Conservation (phyloP, 31 red algal genomes). For the Pterothamnion heteromorphum region DNA sequence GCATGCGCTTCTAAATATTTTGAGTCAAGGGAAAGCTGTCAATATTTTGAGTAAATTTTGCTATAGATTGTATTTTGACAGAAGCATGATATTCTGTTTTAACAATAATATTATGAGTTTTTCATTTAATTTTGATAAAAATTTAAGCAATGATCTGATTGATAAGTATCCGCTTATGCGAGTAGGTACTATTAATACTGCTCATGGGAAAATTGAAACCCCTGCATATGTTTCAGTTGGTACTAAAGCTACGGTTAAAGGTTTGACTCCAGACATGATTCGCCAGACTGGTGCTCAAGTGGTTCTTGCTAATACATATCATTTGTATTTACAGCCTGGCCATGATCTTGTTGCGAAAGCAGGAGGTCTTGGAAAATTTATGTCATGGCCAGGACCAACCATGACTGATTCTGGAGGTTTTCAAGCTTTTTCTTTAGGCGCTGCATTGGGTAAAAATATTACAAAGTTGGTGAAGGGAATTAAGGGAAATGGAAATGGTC, state of each 20-base stretch:
- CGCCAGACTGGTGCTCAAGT: slow-evolving; percentile 28
- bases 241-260: background rate
- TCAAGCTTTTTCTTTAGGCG: slow-evolving; percentile 59
- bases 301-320: slow-evolving; percentile 69
- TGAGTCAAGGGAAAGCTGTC: no score
- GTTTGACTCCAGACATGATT: background rate
- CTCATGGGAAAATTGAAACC: background rate
- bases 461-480: slow-evolving; percentile 18
- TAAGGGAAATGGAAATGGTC: background rate
- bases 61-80: no score
- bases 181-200: background rate
- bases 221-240: background rate
- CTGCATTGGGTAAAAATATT: no score
- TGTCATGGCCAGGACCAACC: slow-evolving; percentile 52
- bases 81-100: no score
- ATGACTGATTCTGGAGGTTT: slow-evolving; percentile 70
- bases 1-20: no score
- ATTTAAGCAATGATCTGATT: no score
- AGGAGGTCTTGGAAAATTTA: slow-evolving; percentile 65
- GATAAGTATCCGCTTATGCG: background rate
- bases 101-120: no score
- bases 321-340: slow-evolving; percentile 64
- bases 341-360: slow-evolving; percentile 43
- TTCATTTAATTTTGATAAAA: no score
- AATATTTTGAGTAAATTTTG: no score